Evolutionary conservation across 2,329 filamentous ascomycete genomes (phyloP).

Genomic region (Phoma sp.): DNA sequence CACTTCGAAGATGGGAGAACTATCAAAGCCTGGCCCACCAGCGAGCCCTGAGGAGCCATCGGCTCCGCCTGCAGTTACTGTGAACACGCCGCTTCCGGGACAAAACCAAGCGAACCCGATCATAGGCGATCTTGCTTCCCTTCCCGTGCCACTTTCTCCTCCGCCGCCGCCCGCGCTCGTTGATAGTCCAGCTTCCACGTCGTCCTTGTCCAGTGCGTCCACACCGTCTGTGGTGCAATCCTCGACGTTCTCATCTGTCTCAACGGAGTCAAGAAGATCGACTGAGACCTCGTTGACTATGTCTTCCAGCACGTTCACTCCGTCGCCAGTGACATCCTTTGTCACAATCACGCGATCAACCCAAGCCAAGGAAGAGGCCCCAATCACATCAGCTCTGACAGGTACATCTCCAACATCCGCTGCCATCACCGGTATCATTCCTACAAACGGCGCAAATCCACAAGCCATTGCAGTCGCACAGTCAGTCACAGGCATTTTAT

Average conservation of each 20-base stretch:
- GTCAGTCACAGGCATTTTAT: neutral
- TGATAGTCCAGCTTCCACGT: neutral
- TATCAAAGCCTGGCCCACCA: neutral
- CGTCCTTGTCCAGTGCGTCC: too few species aligned
- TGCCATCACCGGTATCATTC: neutral
- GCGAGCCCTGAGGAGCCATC: neutral
- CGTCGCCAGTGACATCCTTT: neutral
- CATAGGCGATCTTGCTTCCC: neutral
- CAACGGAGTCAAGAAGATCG: neutral
- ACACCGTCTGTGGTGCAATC: neutral
- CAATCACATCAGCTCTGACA: neutral
- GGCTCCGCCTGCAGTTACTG: neutral
- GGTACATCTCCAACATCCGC: neutral
- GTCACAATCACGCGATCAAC: slow-evolving; percentile 7
- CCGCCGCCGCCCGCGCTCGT: neutral
- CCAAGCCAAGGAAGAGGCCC: neutral
- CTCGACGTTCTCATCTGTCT: neutral
- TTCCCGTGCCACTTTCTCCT: neutral
- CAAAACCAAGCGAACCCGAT: slow-evolving; percentile 8
- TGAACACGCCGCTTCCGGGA: slow-evolving; percentile 7
- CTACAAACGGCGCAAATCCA: neutral
- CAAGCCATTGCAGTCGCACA: neutral
- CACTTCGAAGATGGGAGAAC: slow-evolving; percentile 4
- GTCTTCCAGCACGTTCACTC: neutral
- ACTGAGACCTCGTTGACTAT: neutral